These are phyloP conservation scores for Fusarium poae DNA, from an alignment of 2,329 filamentous ascomycete genomes.

Conservation along the genomic window DNA sequence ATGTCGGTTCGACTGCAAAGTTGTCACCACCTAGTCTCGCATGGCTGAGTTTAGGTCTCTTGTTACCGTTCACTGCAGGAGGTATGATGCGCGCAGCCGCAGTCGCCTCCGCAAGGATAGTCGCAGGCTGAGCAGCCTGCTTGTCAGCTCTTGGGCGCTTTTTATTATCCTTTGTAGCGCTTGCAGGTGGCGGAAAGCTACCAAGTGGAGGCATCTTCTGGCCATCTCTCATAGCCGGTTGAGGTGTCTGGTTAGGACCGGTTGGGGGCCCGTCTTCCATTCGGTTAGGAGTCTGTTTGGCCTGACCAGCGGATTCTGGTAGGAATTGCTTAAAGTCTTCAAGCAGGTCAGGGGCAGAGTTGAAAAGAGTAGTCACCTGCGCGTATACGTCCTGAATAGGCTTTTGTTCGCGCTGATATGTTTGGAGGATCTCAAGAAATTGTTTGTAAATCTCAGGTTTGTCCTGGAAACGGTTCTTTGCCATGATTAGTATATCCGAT, in stretches of 20 bases:
- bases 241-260: conserved; percentile 66
- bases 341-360: conserved; percentile 90
- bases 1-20: conserved; percentile 81
- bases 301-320: conserved; percentile 79
- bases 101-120: conserved; percentile 60
- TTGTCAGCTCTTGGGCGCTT: conserved; percentile 80
- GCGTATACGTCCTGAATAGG: conserved; percentile 98
- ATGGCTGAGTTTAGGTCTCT: conserved; percentile 82
- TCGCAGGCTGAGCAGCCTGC: conserved; percentile 61
- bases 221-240: conserved; percentile 66
- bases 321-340: conserved; percentile 99
- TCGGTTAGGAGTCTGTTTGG: conserved; percentile 66
- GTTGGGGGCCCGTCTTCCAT: conserved; percentile 66
- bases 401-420: conserved; percentile 97
- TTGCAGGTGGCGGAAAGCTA: conserved; percentile 87
- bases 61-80: conserved; percentile 57
- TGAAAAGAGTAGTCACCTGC: conserved; percentile 94
- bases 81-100: conserved; percentile 53
- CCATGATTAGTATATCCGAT: conserved; percentile 41
- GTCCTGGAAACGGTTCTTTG: conserved; percentile 92
- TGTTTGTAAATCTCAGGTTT: conserved; percentile 99
- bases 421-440: conserved; percentile 97
- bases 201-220: conserved; percentile 93
- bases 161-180: conserved; percentile 89
- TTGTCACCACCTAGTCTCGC: conserved; percentile 71